phyloP scores from a whole-genome alignment of 352 stramenopile species.

The Globisporangium orthogonon region DNA sequence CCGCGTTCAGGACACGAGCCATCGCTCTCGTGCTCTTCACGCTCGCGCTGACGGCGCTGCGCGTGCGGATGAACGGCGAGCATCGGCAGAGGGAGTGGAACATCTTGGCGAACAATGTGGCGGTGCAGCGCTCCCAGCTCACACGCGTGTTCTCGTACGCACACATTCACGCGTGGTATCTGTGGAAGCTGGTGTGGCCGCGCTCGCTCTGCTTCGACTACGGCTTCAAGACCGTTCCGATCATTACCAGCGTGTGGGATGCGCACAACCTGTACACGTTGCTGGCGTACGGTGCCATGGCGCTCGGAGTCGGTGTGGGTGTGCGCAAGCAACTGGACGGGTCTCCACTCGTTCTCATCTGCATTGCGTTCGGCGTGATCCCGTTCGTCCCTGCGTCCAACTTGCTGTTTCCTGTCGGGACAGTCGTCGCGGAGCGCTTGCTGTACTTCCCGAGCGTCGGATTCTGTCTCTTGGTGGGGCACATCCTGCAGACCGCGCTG shows the following conservation, averaged over 20 bases:
- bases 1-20: constrained; percentile 7
- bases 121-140: constrained; percentile 27
- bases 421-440: constrained; percentile 86
- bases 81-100: constrained; percentile 72
- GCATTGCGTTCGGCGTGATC: constrained; percentile 69
- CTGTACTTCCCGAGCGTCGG: constrained; percentile 89
- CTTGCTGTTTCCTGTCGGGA: constrained; percentile 88
- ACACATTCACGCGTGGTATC: constrained; percentile 84
- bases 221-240: constrained; percentile 80
- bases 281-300: constrained; percentile 47
- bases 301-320: constrained; percentile 18
- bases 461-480: constrained; percentile 60
- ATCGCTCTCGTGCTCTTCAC: constrained; percentile 14
- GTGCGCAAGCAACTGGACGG: constrained; percentile 12
- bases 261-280: constrained; percentile 54
- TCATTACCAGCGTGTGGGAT: constrained; percentile 53
- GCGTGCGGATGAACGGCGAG: constrained; percentile 66
- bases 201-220: constrained; percentile 88
- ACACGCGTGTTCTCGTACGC: constrained; percentile 69
- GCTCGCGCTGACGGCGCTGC: constrained; percentile 15
- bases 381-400: constrained; percentile 91
- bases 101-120: constrained; percentile 85
- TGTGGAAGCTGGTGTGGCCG: constrained; percentile 88
- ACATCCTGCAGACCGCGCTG: constrained; percentile 25
- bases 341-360: constrained; percentile 34